Evolutionary conservation across 2,329 filamentous ascomycete species (phyloP).

Genomic region (Xylaria sp.): DNA sequence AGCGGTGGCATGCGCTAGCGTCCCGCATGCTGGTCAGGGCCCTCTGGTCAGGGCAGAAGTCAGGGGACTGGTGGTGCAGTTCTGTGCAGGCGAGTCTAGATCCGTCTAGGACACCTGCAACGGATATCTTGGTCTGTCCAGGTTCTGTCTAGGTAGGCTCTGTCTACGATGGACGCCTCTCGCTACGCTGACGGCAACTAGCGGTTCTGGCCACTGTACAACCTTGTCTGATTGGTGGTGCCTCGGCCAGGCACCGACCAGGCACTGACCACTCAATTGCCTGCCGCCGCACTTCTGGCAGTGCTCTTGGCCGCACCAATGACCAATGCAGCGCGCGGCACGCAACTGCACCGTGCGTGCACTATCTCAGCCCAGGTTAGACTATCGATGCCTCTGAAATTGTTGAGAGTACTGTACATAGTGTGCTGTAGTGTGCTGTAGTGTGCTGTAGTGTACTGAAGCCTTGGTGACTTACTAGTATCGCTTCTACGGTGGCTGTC

Average conservation of each 20-base stretch:
- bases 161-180: neutral
- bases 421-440: too few relatives aligned
- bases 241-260: neutral
- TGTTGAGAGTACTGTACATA: too few relatives aligned
- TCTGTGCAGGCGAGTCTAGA: constrained; percentile 21
- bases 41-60: neutral
- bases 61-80: constrained; percentile 8
- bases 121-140: neutral
- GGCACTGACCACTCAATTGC: too few relatives aligned
- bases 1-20: neutral
- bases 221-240: constrained; percentile 19
- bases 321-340: neutral
- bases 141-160: too few relatives aligned
- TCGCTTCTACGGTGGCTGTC: too few relatives aligned
- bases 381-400: too few relatives aligned
- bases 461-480: too few relatives aligned
- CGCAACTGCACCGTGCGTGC: neutral
- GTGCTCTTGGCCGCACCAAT: too few relatives aligned
- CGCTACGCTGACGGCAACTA: constrained; percentile 5
- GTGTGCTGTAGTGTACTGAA: too few relatives aligned
- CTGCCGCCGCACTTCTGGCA: constrained; percentile 21
- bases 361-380: neutral
- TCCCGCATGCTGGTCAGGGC: too few relatives aligned
- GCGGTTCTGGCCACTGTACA: neutral
- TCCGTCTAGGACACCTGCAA: constrained; percentile 17